These are phyloP conservation scores for Pseudognaphalium luteoalbum DNA, from an alignment of 129 eudicot genomes.

Conservation along the genomic window DNA sequence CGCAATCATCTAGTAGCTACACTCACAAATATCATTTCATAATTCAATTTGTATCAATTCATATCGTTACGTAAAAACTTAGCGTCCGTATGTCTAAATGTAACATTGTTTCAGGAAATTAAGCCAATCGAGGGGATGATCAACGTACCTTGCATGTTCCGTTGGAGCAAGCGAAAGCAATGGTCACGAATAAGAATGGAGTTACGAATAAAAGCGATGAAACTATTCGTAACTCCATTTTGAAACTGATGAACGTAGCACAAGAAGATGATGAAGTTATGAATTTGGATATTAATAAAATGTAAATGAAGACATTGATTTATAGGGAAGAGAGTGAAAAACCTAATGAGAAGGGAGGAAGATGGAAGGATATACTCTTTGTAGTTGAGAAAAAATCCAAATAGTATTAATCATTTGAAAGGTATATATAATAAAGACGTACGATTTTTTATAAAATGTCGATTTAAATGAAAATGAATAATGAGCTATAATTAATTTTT, in stretches of 20 bases:
- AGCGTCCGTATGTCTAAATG: neutral
- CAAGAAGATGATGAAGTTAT: neutral
- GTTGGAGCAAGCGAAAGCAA: constrained; percentile 49
- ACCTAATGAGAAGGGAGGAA: constrained; percentile 12
- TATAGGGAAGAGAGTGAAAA: constrained; percentile 8
- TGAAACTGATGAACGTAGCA: constrained; percentile 17
- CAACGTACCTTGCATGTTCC: constrained; percentile 57
- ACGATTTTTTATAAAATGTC: neutral
- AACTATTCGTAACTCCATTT: neutral
- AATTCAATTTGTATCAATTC: neutral
- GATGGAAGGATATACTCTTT: constrained; percentile 6
- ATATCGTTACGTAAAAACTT: neutral
- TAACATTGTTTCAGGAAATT: neutral
- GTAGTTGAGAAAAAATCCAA: constrained; percentile 12
- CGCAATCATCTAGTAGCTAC: constrained; percentile 57
- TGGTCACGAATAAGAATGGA: constrained; percentile 16
- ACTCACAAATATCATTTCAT: neutral
- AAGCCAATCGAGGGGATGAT: neutral
- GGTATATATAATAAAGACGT: neutral
- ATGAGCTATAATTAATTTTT: too few species aligned
- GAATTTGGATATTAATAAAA: neutral
- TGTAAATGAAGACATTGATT: neutral
- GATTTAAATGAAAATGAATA: neutral
- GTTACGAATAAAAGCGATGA: neutral
- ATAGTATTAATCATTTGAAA: neutral